These are phyloP conservation scores for Zymoseptoria pseudotritici DNA, from an alignment of 2,329 filamentous ascomycete species.

Conservation along the genomic window DNA sequence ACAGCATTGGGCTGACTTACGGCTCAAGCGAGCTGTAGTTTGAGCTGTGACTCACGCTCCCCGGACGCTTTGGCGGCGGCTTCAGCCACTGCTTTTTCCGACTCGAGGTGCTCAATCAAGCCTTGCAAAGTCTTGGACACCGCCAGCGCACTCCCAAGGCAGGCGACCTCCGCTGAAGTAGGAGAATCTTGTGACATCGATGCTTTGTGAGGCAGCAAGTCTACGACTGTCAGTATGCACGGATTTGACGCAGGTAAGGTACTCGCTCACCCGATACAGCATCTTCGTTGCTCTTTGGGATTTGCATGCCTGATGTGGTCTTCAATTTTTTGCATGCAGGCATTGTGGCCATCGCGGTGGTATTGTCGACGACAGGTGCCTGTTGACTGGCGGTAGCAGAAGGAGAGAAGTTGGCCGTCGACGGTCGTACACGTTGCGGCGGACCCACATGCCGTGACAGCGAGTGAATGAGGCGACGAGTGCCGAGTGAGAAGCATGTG, in stretches of 20 bases:
- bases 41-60: too few relatives aligned
- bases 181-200: background rate
- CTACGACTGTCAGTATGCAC: background rate
- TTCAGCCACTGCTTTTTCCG: too few relatives aligned
- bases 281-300: too few relatives aligned
- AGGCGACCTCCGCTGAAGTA: background rate
- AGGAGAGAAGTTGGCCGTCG: background rate
- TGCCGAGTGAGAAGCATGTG: background rate
- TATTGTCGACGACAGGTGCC: background rate
- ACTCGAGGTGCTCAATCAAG: too few relatives aligned
- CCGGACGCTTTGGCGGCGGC: too few relatives aligned
- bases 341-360: background rate
- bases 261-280: too few relatives aligned
- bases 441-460: background rate
- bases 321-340: background rate
- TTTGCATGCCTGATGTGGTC: background rate
- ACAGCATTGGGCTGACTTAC: background rate
- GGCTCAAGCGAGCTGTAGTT: background rate
- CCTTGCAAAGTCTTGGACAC: background rate
- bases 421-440: background rate
- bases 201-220: background rate
- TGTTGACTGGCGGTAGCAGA: background rate
- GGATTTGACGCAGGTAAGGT: background rate
- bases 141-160: background rate
- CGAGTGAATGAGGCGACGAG: background rate